Base-by-base conservation (phyloP, 805 yeast species). In the Candida manassasensis region DNA sequence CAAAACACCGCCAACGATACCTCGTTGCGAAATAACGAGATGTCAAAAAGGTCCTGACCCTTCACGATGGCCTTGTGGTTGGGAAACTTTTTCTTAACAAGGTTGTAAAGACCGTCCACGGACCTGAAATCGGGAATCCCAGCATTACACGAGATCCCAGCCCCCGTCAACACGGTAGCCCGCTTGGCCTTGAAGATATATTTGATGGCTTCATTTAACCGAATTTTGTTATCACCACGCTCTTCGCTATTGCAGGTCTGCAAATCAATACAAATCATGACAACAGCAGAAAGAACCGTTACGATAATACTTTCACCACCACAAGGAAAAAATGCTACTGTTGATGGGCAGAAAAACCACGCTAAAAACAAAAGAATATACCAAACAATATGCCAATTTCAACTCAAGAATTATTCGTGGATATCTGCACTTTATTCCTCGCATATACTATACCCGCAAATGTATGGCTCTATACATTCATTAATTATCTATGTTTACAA, bases 41-140 rank as follows among this genome's bases (percentile, higher is more conserved):
- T 76, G 57, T 93, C 98, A 57, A 90, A 90, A 49, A 90, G 71
- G 43, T 90, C 98, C 50, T 86, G 85, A 4, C 97, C 97, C 47
- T 79, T 81, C 28, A 81, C 79, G 13, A 81, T 70, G 8, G 73
- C 65, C 27, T 69, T 70, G 9, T 21, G 19, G 13, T 30, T 13
- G 1, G 89, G 83, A 46, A 75, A 73, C 43, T 74, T 75, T 13
- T 61, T 55, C 51, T 82, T 85, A 21, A 82, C 84, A 59, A 79
- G 54, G 40, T 82, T 79, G 61, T 90, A 89, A 7, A 89, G 69
- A 2, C 97, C 97, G 45, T 82, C 76, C 7, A 79, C 66, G 3
- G 95, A 84, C 37, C 97, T 71, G 55, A 89, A 89, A 55, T 90
- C 97, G 3, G 98, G 98, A 31, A 90, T 93, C 0, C 98, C 97